Evolutionary conservation across 495 filamentous ascomycete genomes (phyloP), one percentile per base, ranked within the genome.

Genomic region (Penicillium cinerascens): DNA sequence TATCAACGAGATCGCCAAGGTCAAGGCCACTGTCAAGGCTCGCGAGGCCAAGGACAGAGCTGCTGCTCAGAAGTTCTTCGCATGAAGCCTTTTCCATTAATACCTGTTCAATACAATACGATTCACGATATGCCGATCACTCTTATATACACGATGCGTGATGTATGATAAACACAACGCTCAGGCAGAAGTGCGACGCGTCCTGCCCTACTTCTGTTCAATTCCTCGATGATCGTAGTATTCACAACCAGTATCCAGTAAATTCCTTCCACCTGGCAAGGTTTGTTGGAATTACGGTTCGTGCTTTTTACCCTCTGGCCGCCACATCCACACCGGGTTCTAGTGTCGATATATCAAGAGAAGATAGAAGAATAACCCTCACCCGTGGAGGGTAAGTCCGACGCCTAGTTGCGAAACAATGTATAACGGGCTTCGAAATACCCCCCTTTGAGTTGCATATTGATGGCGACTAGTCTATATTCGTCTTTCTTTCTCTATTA

Each of bases 41-140:
- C 81, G 87, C 60, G 76, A 82, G 54, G 86, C 86, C 65, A 95
- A 89, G 78, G 89, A 97, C 76, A 92, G 90, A 77, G 87, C 84
- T 27, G 87, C 86, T 23, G 93, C 90, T 64, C 83, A 83, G 73
- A 96, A 91, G 76, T 92, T 92, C 75, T 97, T 97, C 63, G 65
- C 79, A 16, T 84, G 52, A 69, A 43, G 7, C 17, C 45, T 36
- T 46, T 29, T 40, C 49, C 42, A 22, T 52, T 48, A 37, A 43
- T 38, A 33, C 29, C 29, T 33, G 29, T 33, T 33, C 29, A 33
- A 8, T 33, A 13, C 29, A 53, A 60, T 50, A 63, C 35, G 67
- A 69, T 60, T 72, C 67, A 74, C 66, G 71, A 69, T 49, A 60
- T 58, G 58, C 36, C 47, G 29, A 51, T 37, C 20, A 21, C 17